A percentile compares a stretch with the other conserved stretches of the same genome.
These are phyloP conservation scores for Penicillium freii DNA, from an alignment of 2,329 filamentous ascomycete genomes.

Conservation along the genomic window DNA sequence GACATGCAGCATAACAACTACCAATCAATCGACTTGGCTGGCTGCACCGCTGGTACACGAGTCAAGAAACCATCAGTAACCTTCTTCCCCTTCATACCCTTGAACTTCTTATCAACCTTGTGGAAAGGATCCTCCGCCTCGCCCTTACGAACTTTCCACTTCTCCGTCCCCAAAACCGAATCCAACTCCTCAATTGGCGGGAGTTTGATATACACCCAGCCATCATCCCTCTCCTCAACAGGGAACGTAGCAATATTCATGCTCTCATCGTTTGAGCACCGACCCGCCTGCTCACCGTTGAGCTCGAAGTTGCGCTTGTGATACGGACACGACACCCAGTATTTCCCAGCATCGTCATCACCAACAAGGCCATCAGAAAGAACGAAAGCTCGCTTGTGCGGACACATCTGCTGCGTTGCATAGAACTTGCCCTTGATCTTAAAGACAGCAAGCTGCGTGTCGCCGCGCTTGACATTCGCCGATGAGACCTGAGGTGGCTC, in stretches of 20 bases:
- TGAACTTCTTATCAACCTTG: conserved; percentile 56
- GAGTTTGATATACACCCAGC: conserved; percentile 74
- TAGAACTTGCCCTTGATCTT: conserved; percentile 78
- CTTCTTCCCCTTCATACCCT: conserved; percentile 56
- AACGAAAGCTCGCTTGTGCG: conserved; percentile 87
- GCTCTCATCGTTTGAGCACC: conserved; percentile 70
- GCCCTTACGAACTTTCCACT: conserved; percentile 74
- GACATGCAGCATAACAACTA: conserved; percentile 9
- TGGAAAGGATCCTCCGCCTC: conserved; percentile 60
- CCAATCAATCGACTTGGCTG: conserved; percentile 37
- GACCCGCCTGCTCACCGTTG: conserved; percentile 61
- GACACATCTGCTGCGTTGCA: conserved; percentile 91
- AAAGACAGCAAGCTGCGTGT: conserved; percentile 86
- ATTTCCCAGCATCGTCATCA: conserved; percentile 56
- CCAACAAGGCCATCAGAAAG: conserved; percentile 82
- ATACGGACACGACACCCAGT: conserved; percentile 84
- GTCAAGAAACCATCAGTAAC: conserved; percentile 22
- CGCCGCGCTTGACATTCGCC: conserved; percentile 77
- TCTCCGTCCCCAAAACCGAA: conserved; percentile 69
- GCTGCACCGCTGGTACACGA: conserved; percentile 13
- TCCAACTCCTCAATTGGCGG: conserved; percentile 81
- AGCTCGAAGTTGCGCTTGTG: conserved; percentile 90
- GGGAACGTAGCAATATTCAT: conserved; percentile 82
- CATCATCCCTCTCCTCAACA: conserved; percentile 71
- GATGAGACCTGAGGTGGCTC: conserved; percentile 67